phyloP scores from a whole-genome alignment of 768 basidiomycete genomes.

The Hebeloma cylindrosporum region DNA sequence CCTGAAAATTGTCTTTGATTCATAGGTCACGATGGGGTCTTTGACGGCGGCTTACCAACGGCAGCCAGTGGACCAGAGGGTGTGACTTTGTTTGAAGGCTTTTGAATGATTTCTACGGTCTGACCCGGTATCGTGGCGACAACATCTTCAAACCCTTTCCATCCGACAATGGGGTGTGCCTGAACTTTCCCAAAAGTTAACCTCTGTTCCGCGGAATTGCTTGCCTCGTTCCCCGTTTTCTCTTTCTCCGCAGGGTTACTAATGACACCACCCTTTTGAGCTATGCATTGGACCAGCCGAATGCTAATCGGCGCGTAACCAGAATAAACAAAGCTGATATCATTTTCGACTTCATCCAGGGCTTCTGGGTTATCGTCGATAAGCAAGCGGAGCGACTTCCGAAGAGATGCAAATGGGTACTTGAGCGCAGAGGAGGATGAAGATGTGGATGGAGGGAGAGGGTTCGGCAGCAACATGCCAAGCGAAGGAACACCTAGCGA shows the following conservation, averaged over 20 bases:
- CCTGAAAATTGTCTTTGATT: slow-evolving; percentile 13
- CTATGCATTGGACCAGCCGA: slow-evolving; percentile 88
- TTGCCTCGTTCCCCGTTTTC: slow-evolving; percentile 34
- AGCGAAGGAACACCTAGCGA: slow-evolving; percentile 68
- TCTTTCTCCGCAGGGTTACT: slow-evolving; percentile 74
- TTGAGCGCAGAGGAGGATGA: slow-evolving; percentile 45
- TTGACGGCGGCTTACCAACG: slow-evolving; percentile 11
- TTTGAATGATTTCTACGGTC: slow-evolving; percentile 76
- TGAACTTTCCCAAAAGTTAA: slow-evolving; percentile 54
- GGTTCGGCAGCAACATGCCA: slow-evolving; percentile 64
- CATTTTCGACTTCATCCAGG: slow-evolving; percentile 82
- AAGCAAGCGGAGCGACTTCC: slow-evolving; percentile 87
- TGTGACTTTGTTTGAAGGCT: slow-evolving; percentile 14
- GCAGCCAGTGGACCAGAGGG: slow-evolving; percentile 16
- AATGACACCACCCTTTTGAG: slow-evolving; percentile 87
- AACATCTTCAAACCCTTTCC: slow-evolving; percentile 97
- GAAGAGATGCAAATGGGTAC: slow-evolving; percentile 68
- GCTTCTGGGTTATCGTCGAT: slow-evolving; percentile 84
- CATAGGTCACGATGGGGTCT: slow-evolving; percentile 4
- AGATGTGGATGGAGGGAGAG: slow-evolving; percentile 53
- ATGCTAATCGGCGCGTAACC: slow-evolving; percentile 95
- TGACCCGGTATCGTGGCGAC: slow-evolving; percentile 79
- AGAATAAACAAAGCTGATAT: slow-evolving; percentile 95
- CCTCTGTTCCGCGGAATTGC: slow-evolving; percentile 38
- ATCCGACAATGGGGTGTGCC: slow-evolving; percentile 91